These are phyloP conservation scores for Ogataea corticis DNA, from an alignment of 805 yeast genomes.

Conservation along the genomic window DNA sequence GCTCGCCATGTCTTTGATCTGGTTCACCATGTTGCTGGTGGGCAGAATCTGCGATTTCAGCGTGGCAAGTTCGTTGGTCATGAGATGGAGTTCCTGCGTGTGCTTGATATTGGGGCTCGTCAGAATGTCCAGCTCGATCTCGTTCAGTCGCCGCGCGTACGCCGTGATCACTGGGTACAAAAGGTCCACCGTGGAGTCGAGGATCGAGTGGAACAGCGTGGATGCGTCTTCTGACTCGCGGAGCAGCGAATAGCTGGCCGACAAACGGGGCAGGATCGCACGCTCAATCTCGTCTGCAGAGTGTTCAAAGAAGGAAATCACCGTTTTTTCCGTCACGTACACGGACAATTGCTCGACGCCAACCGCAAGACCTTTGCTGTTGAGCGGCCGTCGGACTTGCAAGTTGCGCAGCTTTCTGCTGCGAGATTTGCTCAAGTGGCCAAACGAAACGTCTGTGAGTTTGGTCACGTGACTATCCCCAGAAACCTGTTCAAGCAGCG, in stretches of 20 bases:
- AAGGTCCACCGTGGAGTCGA: conserved; percentile 57
- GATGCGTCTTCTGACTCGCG: conserved; percentile 54
- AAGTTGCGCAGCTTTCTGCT: conserved; percentile 31
- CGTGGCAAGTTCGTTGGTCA: conserved; percentile 52
- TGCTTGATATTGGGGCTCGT: conserved; percentile 50
- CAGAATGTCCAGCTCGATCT: conserved; percentile 52
- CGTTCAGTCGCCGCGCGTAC: conserved; percentile 47
- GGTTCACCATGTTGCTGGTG: conserved; percentile 45
- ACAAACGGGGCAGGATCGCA: conserved; percentile 51
- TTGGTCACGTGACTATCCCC: conserved; percentile 32
- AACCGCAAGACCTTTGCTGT: conserved; percentile 42
- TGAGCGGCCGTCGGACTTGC: conserved; percentile 46
- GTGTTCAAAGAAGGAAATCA: conserved; percentile 58
- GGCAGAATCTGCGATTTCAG: conserved; percentile 50
- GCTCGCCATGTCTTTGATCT: conserved; percentile 42
- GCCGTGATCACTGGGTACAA: conserved; percentile 54
- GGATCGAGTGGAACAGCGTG: conserved; percentile 51
- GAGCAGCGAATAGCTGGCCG: conserved; percentile 46
- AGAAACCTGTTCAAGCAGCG: conserved; percentile 24
- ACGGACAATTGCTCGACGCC: conserved; percentile 59
- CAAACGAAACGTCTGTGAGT: conserved; percentile 35
- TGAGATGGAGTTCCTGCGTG: conserved; percentile 52
- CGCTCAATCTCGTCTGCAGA: conserved; percentile 52
- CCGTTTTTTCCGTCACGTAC: conserved; percentile 44
- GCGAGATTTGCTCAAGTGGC: conserved; percentile 12